These are phyloP conservation scores for Reticulascus tulasneorum DNA, from an alignment of 2,329 filamentous ascomycete genomes.

Conservation along the genomic window DNA sequence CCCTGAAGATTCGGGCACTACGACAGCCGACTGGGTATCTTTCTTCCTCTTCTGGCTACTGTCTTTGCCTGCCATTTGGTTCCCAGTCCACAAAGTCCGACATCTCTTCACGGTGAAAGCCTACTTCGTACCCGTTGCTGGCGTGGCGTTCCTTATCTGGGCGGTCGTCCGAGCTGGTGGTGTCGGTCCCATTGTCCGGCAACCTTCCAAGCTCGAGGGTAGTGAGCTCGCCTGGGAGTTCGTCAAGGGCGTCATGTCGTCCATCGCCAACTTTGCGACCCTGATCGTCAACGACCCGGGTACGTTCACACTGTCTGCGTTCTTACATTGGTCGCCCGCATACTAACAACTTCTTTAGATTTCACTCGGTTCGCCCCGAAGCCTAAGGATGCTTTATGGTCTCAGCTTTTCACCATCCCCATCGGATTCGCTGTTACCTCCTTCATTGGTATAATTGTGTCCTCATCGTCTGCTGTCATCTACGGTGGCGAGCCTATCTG, in stretches of 20 bases:
- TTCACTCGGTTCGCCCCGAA: constrained; percentile 79
- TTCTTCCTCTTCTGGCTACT: constrained; percentile 86
- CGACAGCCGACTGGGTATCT: constrained; percentile 69
- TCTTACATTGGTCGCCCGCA: neutral
- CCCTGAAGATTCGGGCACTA: constrained; percentile 60
- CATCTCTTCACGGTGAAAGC: constrained; percentile 91
- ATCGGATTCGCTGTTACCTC: constrained; percentile 72
- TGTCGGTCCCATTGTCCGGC: constrained; percentile 75
- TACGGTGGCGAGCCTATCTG: constrained; percentile 64
- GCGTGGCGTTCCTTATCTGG: constrained; percentile 85
- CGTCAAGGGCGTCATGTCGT: constrained; percentile 80
- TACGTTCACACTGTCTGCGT: too few relatives aligned
- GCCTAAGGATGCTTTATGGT: constrained; percentile 73
- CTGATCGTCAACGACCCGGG: constrained; percentile 75
- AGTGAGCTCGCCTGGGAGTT: constrained; percentile 75
- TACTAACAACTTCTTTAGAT: constrained; percentile 36
- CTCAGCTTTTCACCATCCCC: constrained; percentile 73
- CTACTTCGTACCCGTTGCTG: constrained; percentile 77
- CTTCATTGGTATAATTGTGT: constrained; percentile 78
- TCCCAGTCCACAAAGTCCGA: constrained; percentile 82
- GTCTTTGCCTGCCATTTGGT: constrained; percentile 81
- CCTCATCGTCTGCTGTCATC: constrained; percentile 66
- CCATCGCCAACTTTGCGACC: constrained; percentile 87
- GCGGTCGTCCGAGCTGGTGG: constrained; percentile 76
- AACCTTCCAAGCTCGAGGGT: constrained; percentile 60